Percentiles rank a stretch among this genome's conserved stretches.
These are phyloP conservation scores for Paraconiothyrium brasiliense DNA, from an alignment of 2,329 filamentous ascomycete species.

Conservation along the genomic window DNA sequence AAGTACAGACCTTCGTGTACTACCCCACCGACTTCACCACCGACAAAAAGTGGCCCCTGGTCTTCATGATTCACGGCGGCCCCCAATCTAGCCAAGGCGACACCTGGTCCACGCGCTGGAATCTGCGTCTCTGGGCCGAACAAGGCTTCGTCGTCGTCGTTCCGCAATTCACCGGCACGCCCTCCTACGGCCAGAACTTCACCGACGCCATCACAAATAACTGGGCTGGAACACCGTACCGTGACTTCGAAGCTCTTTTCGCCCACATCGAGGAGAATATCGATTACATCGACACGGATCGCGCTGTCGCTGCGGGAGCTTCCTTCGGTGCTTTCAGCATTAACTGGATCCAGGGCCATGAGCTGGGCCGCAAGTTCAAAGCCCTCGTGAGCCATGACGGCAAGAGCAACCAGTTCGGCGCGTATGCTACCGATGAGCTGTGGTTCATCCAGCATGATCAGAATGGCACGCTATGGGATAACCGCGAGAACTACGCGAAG, in stretches of 20 bases:
- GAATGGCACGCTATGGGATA: conserved; percentile 50
- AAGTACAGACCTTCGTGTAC: conserved; percentile 73
- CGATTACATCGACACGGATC: conserved; percentile 72
- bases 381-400: conserved; percentile 89
- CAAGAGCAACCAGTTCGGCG: conserved; percentile 69
- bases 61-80: conserved; percentile 83
- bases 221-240: conserved; percentile 86
- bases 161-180: conserved; percentile 84
- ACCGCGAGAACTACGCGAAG: conserved; percentile 60
- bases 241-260: conserved; percentile 81
- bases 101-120: conserved; percentile 84
- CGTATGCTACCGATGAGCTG: conserved; percentile 61
- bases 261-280: conserved; percentile 75
- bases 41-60: conserved; percentile 78
- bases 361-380: conserved; percentile 83
- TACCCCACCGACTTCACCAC: conserved; percentile 72
- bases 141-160: conserved; percentile 84
- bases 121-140: conserved; percentile 83
- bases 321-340: conserved; percentile 54
- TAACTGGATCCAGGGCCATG: conserved; percentile 90
- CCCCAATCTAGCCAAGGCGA: conserved; percentile 79
- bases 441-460: conserved; percentile 61
- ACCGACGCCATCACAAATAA: conserved; percentile 79
- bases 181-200: conserved; percentile 80
- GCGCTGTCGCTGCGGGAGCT: conserved; percentile 79